phyloP scores from a whole-genome alignment of 2,329 filamentous ascomycete genomes.

The Alternaria dauci region DNA sequence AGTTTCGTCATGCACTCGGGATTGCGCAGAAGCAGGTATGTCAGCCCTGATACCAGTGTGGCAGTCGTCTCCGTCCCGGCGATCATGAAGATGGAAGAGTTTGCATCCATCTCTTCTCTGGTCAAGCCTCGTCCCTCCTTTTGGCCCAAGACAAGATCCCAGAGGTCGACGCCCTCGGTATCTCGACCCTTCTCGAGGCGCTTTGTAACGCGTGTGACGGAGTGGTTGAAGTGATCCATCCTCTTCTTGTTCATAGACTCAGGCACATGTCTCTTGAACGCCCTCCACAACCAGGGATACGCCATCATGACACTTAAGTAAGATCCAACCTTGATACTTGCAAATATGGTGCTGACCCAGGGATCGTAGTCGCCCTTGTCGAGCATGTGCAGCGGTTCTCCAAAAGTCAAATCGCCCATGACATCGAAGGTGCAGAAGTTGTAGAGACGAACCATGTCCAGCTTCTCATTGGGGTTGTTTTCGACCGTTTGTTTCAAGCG shows the following conservation, averaged over 20 bases:
- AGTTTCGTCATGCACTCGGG: constrained; percentile 37
- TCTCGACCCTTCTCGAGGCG: constrained; percentile 39
- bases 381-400: constrained; percentile 43
- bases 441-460: constrained; percentile 46
- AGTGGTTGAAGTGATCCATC: constrained; percentile 28
- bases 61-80: constrained; percentile 59
- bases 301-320: constrained; percentile 15
- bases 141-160: constrained; percentile 50
- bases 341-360: constrained; percentile 35
- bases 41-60: constrained; percentile 51
- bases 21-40: constrained; percentile 47
- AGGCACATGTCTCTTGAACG: constrained; percentile 16
- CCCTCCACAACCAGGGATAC: constrained; percentile 19
- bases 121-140: constrained; percentile 40
- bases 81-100: constrained; percentile 50
- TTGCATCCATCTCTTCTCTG: constrained; percentile 51
- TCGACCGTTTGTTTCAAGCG: constrained; percentile 45
- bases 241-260: constrained; percentile 21
- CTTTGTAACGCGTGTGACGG: constrained; percentile 38
- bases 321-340: constrained; percentile 23
- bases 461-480: constrained; percentile 36
- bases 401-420: constrained; percentile 47
- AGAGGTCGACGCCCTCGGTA: constrained; percentile 49
- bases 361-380: constrained; percentile 36
- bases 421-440: constrained; percentile 48